Percentiles rank a stretch among this genome's conserved stretches.
Conservation (phyloP, 2,329 filamentous ascomycete genomes). For the Calonectria leucothoes region DNA sequence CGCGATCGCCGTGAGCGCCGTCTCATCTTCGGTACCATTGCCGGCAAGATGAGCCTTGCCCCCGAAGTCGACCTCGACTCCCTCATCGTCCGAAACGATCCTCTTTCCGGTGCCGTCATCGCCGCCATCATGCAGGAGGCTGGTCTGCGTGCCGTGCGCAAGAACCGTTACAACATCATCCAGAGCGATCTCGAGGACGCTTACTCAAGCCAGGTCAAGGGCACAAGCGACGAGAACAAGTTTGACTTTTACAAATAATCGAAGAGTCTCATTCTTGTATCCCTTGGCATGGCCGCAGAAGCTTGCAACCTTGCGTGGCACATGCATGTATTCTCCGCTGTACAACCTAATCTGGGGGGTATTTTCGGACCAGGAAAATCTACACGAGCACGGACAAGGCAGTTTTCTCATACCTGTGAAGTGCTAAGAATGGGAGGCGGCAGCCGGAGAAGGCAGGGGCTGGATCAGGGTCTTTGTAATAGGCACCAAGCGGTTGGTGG, state of each 20-base stretch:
- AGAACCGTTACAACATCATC: slow-evolving; percentile 99
- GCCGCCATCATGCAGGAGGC: slow-evolving; percentile 99
- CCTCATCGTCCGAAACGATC: slow-evolving; percentile 96
- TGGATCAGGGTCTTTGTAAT: slow-evolving; percentile 11
- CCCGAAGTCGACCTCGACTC: slow-evolving; percentile 97
- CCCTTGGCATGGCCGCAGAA: not conserved
- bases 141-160: slow-evolving; percentile 90
- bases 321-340: slow-evolving; percentile 34
- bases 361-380: slow-evolving; percentile 12
- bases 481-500: not conserved
- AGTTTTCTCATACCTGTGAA: not conserved
- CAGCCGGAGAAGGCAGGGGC: not conserved
- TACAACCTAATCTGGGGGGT: slow-evolving; percentile 34
- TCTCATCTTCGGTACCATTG: slow-evolving; percentile 97
- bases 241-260: slow-evolving; percentile 92
- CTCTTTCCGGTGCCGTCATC: slow-evolving; percentile 93
- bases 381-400: slow-evolving; percentile 11
- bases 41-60: slow-evolving; percentile 94
- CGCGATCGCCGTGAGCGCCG: slow-evolving; percentile 94
- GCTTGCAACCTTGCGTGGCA: slow-evolving; percentile 8
- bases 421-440: not conserved
- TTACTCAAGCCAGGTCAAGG: slow-evolving; percentile 97
- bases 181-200: slow-evolving; percentile 97
- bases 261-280: slow-evolving; percentile 5
- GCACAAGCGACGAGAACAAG: slow-evolving; percentile 72